Base-by-base conservation (phyloP, 2,329 filamentous ascomycete species). In the Acarospora socialis region DNA sequence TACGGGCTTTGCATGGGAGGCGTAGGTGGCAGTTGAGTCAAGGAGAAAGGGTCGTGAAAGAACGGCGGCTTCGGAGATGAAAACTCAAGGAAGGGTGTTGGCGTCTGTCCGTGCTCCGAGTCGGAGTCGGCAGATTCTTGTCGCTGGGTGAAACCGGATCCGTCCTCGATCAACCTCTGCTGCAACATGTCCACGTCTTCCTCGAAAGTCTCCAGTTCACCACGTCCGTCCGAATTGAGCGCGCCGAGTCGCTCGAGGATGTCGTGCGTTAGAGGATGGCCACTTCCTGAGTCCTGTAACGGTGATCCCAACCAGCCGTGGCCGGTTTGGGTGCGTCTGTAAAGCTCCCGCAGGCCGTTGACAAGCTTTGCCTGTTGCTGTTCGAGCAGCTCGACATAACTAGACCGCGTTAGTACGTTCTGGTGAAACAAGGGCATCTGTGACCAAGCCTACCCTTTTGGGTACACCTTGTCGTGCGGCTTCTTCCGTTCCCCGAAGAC, bases 321-420 rank as follows among this genome's bases (percentile, higher is more conserved):
- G 25, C 65, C 65, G 23, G 57, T 57, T 19, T 60, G 53, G 19
- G 65, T 47, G 32, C 66, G 60, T 40, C 58, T 61, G 50, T 76
- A 76, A 27, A 75, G 55, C 49, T 73, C 67, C 47, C 72, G 68
- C 4, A 76, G 59, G 25, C 68, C 72, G 33, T 66, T 56, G 18
- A 76, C 70, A 4, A 77, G 59, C 54, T 73, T 71, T 13, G 57
- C 51, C 50, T 76, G 72, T 56, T 77, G 71, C 46, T 73, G 70
- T 46, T 77, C 72, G 30, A 77, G 63, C 69, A 75, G 73, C 50
- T 77, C 72, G 18, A 76, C 70, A 39, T 73, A 73, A 41, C 69
- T 73, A 35, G 9, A 28, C 4, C 26, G 38, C 45, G 13, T 36
- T 13, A 23, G 24, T 22, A 36, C 27, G 18, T 3, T 4, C 23